Evolutionary conservation across 2,329 filamentous ascomycete genomes (phyloP), one percentile per base, ranked within the genome.

Genomic region (Trichoderma oligosporum): DNA sequence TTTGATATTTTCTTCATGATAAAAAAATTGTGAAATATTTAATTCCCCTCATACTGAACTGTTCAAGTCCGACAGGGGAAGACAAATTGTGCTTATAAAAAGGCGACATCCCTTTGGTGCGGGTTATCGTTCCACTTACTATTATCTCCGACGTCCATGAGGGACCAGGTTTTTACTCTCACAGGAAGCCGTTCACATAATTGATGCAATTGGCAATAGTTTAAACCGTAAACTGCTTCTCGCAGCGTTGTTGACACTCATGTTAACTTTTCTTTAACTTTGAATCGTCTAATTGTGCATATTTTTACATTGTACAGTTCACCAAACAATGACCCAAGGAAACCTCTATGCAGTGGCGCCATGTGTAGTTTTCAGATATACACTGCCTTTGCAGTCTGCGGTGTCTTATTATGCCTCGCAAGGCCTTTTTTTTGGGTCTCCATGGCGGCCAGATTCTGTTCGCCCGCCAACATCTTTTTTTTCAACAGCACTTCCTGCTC

Each of bases 271-370:
- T 46, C 41, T 58, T 56, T 33, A 48, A 39, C 35, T 41, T 48
- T 48, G 48, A 58, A 65, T 67, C 73, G 70, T 80, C 76, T 78
- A 79, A 72, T 74, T 75, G 70, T 67, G 71, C 73, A 68, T 79
- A 79, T 77, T 78, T 56, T 74, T 80, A 80, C 78, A 80, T 73
- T 77, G 75, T 78, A 77, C 74, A 79, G 71, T 70, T 66, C 67
- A 69, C 69, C 69, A 70, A 70, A 74, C 69, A 71, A 73, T 68
- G 69, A 73, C 70, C 67, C 70, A 74, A 75, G 70, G 71, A 74
- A 76, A 75, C 71, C 69, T 79, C 76, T 79, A 78, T 78, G 75
- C 73, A 73, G 73, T 71, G 71, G 70, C 72, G 68, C 69, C 68
- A 68, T 66, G 69, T 70, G 68, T 72, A 69, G 67, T 70, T 67